Percentiles rank a stretch among this genome's conserved stretches.
phyloP scores from a whole-genome alignment of 306 rosid species.

The Betula pendula region DNA sequence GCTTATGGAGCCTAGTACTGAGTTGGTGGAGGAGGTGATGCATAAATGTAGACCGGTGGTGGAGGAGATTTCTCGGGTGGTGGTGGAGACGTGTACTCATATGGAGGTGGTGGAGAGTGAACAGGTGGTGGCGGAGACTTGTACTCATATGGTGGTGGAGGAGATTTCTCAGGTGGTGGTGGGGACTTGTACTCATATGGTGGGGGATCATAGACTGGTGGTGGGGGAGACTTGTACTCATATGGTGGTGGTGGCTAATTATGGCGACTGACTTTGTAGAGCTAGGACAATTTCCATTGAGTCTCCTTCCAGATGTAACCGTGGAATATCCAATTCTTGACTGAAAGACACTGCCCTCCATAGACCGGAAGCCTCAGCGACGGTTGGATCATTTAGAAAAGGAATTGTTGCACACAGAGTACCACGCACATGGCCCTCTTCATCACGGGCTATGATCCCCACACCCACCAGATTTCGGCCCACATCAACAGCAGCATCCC shows the following conservation, averaged over 20 bases:
- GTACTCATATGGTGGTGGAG: conserved; percentile 40
- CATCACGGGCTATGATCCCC: too few relatives aligned
- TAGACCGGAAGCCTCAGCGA: too few relatives aligned
- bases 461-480: too few relatives aligned
- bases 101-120: conserved; percentile 42
- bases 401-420: too few relatives aligned
- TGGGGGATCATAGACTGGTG: conserved; percentile 68
- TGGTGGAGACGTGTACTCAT: conserved; percentile 51
- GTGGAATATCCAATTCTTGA: too few relatives aligned
- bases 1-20: conserved; percentile 38
- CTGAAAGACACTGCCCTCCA: too few relatives aligned
- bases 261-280: too few relatives aligned
- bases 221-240: conserved; percentile 60
- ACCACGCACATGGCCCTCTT: too few relatives aligned
- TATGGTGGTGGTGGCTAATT: conserved; percentile 53
- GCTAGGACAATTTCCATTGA: too few relatives aligned
- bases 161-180: conserved; percentile 53
- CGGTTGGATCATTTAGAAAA: too few relatives aligned
- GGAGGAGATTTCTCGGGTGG: conserved; percentile 46
- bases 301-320: too few relatives aligned
- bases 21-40: conserved; percentile 64
- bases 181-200: conserved; percentile 61
- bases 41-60: conserved; percentile 57
- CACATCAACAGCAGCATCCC: too few relatives aligned
- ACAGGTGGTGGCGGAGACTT: conserved; percentile 36